Evolutionary conservation across 768 basidiomycete genomes (phyloP), one percentile per base, ranked within the genome.

Genomic region (Termitomyces eurrhizus): DNA sequence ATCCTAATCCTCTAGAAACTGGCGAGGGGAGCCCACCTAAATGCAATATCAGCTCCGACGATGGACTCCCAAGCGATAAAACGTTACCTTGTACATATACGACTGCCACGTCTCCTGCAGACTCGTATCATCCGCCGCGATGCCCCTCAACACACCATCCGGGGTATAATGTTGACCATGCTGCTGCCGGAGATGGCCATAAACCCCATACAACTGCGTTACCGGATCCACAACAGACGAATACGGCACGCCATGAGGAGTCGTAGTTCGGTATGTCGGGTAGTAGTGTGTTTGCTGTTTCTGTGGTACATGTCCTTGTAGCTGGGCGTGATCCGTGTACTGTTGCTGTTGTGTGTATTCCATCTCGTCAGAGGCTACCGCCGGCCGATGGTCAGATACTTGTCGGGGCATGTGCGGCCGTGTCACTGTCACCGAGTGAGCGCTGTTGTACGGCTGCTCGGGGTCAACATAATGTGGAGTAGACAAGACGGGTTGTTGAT

Each of bases 21-120:
- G 63, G 24, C 63, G 63, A 13, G 60, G 63, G 1, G 63, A 64
- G 14, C 59, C 63, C 56, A 61, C 60, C 63, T 61, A 14, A 18
- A 49, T 13, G n/a, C 18, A 50, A 29, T 12, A 24, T 36, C 16
- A 44, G 33, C 52, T 21, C 1, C 35, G 37, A 4, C 13, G 3
- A 14, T 32, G 7, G 6, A n/a, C n/a, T 48, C 12, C 3, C n/a
- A 49, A 24, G 21, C 8, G 21, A 32, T n/a, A 21, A 18, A 18
- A 42, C 74, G 65, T 57, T 57, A 85, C 79, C 66, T 84, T 84
- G 61, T 80, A 77, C 78, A 87, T 83, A 73, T 87, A 90, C 59
- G 82, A 77, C 68, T 82, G 80, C 88, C 88, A 90, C 11, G 87
- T 87, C 72, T 88, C 87, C 70, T 85, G 83, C 58, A 88, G 64